phyloP scores from a whole-genome alignment of 495 filamentous ascomycete genomes.

The Penicillium diatomitis region DNA sequence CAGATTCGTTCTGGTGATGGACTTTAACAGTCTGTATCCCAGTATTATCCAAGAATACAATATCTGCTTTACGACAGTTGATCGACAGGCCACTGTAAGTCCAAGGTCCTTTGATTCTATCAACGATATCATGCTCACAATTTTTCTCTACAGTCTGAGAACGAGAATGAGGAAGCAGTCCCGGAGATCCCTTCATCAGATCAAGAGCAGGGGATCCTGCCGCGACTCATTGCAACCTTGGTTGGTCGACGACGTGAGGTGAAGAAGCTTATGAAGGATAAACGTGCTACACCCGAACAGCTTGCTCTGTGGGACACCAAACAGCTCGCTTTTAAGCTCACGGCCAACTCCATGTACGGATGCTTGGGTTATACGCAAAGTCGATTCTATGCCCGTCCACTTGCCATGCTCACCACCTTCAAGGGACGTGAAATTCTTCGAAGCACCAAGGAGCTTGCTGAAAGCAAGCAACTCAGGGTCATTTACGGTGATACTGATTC shows the following conservation, averaged over 20 bases:
- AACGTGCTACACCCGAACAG: slow-evolving; percentile 73
- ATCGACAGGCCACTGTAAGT: slow-evolving; percentile 56
- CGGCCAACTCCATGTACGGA: slow-evolving; percentile 99
- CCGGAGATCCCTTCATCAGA: slow-evolving; percentile 62
- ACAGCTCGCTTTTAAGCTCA: slow-evolving; percentile 91
- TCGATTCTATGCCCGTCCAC: slow-evolving; percentile 89
- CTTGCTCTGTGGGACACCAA: slow-evolving; percentile 97
- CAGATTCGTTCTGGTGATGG: slow-evolving; percentile 96
- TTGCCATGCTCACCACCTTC: slow-evolving; percentile 92
- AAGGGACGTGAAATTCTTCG: slow-evolving; percentile 96
- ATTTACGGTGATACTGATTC: slow-evolving; percentile 99
- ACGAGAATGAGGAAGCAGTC: slow-evolving; percentile 65
- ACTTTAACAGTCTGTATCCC: slow-evolving; percentile 98
- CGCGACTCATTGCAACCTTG: slow-evolving; percentile 79
- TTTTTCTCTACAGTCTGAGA: slow-evolving; percentile 46
- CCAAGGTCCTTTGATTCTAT: not conserved
- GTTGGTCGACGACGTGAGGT: slow-evolving; percentile 82
- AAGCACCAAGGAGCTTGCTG: slow-evolving; percentile 89
- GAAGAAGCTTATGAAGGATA: slow-evolving; percentile 94
- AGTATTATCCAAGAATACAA: slow-evolving; percentile 99
- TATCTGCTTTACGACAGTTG: slow-evolving; percentile 97
- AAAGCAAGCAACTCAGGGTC: slow-evolving; percentile 77
- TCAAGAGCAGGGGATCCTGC: slow-evolving; percentile 71
- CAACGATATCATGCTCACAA: not conserved
- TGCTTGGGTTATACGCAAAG: slow-evolving; percentile 94